Percentiles rank a stretch among this genome's conserved stretches.
Conservation (phyloP, 2,329 filamentous ascomycete species). For the Colletotrichum echinochloae region DNA sequence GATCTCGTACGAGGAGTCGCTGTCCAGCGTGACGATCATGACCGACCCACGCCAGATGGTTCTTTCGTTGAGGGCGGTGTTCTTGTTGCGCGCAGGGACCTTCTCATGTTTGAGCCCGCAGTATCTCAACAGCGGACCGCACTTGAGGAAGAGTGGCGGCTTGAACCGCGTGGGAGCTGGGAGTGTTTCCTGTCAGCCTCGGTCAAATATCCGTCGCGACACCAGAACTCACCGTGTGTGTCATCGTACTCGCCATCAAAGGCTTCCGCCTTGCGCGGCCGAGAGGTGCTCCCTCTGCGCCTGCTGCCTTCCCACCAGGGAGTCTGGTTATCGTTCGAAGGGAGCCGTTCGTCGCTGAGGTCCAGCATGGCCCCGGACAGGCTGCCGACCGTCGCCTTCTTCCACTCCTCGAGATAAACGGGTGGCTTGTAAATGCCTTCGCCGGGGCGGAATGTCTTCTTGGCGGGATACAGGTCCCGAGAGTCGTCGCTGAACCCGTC, state of each 20-base stretch:
- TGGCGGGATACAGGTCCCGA: constrained; percentile 16
- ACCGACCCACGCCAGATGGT: constrained; percentile 94
- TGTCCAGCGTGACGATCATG: constrained; percentile 94
- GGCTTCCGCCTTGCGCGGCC: constrained; percentile 68
- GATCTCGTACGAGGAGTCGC: constrained; percentile 83
- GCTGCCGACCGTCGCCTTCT: constrained; percentile 72
- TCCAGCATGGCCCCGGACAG: constrained; percentile 71
- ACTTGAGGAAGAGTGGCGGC: constrained; percentile 86
- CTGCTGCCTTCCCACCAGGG: constrained; percentile 82
- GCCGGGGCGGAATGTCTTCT: constrained; percentile 57
- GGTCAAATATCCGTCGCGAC: neutral
- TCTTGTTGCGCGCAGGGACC: constrained; percentile 53
- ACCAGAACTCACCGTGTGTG: constrained; percentile 61
- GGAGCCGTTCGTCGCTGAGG: constrained; percentile 57
- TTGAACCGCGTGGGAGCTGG: constrained; percentile 79
- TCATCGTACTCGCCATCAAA: constrained; percentile 78
- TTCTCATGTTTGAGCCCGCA: constrained; percentile 81
- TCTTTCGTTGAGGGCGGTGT: constrained; percentile 61
- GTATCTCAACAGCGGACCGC: constrained; percentile 90
- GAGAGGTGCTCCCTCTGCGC: constrained; percentile 60
- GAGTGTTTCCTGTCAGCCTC: constrained; percentile 9
- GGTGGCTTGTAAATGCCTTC: constrained; percentile 70
- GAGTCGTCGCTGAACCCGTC: constrained; percentile 44
- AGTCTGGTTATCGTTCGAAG: constrained; percentile 61
- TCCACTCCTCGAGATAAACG: constrained; percentile 78